phyloP scores from a whole-genome alignment of 1,284 basidiomycete species.

The Pterula multifida region DNA sequence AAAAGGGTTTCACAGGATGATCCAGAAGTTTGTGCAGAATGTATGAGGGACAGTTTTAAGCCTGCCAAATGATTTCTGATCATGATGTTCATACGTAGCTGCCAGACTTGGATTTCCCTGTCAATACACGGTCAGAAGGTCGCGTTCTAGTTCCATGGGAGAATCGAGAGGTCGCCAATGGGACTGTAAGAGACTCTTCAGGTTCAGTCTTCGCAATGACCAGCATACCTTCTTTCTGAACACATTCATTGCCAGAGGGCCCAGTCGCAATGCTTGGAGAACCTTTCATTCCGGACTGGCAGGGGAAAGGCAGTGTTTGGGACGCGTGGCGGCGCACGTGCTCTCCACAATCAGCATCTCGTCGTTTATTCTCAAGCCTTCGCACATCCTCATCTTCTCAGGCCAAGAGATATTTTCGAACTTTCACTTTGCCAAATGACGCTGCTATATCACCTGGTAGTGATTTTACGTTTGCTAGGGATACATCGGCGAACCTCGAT shows the following conservation, averaged over 20 bases:
- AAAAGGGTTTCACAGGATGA: conserved; percentile 62
- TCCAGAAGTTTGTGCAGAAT: conserved; percentile 57
- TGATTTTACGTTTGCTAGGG: conserved; percentile 49
- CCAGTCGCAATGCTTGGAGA: conserved; percentile 51
- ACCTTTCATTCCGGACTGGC: conserved; percentile 77
- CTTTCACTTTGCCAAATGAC: conserved; percentile 11
- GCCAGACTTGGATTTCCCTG: conserved; percentile 84
- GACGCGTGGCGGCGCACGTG: conserved; percentile 88
- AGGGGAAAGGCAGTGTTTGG: conserved; percentile 77
- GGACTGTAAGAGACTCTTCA: conserved; percentile 44
- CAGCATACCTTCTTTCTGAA: conserved; percentile 6
- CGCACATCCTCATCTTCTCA: conserved; percentile 18
- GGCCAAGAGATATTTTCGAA: conserved; percentile 7
- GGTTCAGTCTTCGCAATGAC: conserved; percentile 21
- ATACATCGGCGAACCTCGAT: conserved; percentile 54
- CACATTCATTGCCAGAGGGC: conserved; percentile 28
- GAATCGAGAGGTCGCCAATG: conserved; percentile 55
- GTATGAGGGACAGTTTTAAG: conserved; percentile 24
- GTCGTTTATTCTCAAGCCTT: conserved; percentile 71
- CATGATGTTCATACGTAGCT: conserved; percentile 31
- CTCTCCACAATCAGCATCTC: conserved; percentile 64
- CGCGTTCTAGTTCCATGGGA: conserved; percentile 87
- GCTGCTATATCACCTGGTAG: conserved; percentile 22
- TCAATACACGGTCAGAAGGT: conserved; percentile 87
- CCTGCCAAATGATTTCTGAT: conserved; percentile 3